phyloP scores from a whole-genome alignment of 805 yeast genomes.

The Pichia californica region DNA sequence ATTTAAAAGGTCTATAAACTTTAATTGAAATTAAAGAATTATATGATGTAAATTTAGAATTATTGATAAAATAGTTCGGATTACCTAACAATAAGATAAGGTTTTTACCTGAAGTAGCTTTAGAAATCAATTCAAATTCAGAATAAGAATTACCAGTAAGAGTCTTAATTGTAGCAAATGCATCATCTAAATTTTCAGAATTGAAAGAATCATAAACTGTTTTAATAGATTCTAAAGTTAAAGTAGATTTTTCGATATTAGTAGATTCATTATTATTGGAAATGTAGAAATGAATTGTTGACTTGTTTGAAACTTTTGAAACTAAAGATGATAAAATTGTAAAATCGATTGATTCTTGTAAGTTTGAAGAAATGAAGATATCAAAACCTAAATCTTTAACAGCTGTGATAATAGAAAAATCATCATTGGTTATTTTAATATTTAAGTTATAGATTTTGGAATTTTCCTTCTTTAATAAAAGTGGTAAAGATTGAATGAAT shows the following conservation, averaged over 20 bases:
- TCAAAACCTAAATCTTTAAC: constrained; percentile 63
- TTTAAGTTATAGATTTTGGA: constrained; percentile 46
- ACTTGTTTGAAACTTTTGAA: constrained; percentile 40
- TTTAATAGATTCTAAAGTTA: constrained; percentile 10
- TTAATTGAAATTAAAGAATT: constrained; percentile 51
- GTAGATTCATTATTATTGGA: constrained; percentile 6
- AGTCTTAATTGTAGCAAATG: constrained; percentile 28
- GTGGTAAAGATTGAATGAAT: constrained; percentile 55
- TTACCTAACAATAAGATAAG: constrained; percentile 63
- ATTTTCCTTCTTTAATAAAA: constrained; percentile 35
- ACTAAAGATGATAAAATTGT: constrained; percentile 54
- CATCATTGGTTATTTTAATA: constrained; percentile 51
- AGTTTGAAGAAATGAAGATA: constrained; percentile 58
- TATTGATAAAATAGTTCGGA: constrained; percentile 23
- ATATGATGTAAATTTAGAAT: constrained; percentile 11
- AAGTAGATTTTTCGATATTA: constrained; percentile 2
- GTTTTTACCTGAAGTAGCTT: constrained; percentile 17
- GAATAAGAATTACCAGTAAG: constrained; percentile 27
- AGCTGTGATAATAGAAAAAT: constrained; percentile 64
- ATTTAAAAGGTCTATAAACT: constrained; percentile 68
- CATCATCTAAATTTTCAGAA: constrained; percentile 27
- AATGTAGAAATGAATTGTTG: constrained; percentile 72
- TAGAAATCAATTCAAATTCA: constrained; percentile 33
- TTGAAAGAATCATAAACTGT: constrained; percentile 16
- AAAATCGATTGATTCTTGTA: constrained; percentile 44